Evolutionary conservation across 306 rosid species (phyloP).

Genomic region (Acacia confusa): DNA sequence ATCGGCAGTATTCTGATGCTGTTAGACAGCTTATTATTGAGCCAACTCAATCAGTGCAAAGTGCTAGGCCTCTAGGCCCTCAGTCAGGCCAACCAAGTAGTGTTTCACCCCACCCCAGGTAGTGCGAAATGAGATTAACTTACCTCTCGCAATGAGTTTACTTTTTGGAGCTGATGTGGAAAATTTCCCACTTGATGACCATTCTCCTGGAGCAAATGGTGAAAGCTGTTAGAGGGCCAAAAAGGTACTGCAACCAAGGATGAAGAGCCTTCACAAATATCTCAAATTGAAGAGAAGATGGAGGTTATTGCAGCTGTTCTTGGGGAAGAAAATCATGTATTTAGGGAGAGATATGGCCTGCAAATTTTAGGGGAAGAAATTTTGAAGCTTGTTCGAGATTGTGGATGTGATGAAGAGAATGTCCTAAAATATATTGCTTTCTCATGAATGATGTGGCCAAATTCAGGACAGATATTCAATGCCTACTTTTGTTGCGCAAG

Average conservation of each 20-base stretch:
- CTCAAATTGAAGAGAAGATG: background rate
- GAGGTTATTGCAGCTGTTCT: background rate
- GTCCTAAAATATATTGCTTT: background rate
- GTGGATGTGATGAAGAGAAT: background rate
- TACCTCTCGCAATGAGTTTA: too few relatives aligned
- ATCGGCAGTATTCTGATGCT: slow-evolving; percentile 46
- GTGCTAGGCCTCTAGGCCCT: slow-evolving; percentile 8
- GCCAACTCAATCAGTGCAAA: slow-evolving; percentile 54
- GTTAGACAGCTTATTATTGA: slow-evolving; percentile 47
- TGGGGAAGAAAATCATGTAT: background rate
- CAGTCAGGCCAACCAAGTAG: slow-evolving; percentile 27
- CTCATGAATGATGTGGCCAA: too few relatives aligned
- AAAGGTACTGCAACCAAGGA: too few relatives aligned
- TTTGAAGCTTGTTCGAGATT: background rate
- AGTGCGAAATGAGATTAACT: background rate
- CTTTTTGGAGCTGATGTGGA: too few relatives aligned
- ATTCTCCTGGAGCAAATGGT: too few relatives aligned
- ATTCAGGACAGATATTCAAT: too few relatives aligned
- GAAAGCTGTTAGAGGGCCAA: too few relatives aligned
- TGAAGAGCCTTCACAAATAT: too few relatives aligned
- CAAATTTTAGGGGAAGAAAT: background rate
- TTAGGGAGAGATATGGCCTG: background rate
- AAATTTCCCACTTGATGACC: too few relatives aligned
- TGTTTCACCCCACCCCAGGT: slow-evolving; percentile 12
- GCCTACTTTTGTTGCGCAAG: too few relatives aligned